Percentiles rank a stretch among this genome's conserved stretches.
Conservation (phyloP, 441 rosid species). For the Daphne laureola region DNA sequence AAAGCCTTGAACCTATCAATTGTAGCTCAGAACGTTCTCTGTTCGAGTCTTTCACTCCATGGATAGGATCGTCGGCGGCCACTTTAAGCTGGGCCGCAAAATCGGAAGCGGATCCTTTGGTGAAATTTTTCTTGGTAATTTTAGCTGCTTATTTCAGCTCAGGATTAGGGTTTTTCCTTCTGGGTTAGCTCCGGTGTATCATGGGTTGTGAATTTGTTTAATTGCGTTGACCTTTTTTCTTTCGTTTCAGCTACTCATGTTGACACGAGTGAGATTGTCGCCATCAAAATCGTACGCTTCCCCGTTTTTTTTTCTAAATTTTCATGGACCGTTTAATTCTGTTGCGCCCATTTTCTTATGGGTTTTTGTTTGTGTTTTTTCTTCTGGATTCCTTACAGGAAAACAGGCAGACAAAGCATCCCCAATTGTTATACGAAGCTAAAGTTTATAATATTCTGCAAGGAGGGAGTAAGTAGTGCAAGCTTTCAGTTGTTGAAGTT, state of each 20-base stretch:
- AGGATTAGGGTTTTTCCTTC: background rate
- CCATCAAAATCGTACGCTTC: slow-evolving; percentile 30
- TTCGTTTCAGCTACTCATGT: slow-evolving; percentile 27
- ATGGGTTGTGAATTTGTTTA: background rate
- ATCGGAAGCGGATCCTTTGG: slow-evolving; percentile 47
- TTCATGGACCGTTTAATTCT: slow-evolving; percentile 2
- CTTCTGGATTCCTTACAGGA: slow-evolving; percentile 31
- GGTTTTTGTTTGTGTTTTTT: background rate
- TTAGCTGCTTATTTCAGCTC: background rate
- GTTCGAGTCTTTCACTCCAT: slow-evolving; percentile 8
- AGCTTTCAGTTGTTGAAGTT: background rate
- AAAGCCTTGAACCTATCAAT: no score
- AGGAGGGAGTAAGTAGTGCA: slow-evolving; percentile 57
- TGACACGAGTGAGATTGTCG: slow-evolving; percentile 28
- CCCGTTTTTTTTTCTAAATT: background rate
- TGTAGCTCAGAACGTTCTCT: no score
- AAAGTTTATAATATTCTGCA: slow-evolving; percentile 55
- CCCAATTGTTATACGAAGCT: slow-evolving; percentile 57
- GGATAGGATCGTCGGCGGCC: slow-evolving; percentile 32
- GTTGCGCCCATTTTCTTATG: background rate
- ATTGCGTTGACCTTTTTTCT: background rate
- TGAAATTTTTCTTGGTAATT: slow-evolving; percentile 34
- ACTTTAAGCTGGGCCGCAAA: slow-evolving; percentile 36
- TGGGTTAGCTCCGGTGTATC: background rate
- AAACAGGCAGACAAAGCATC: slow-evolving; percentile 57